These are phyloP conservation scores for Pyricularia sp. DNA, from an alignment of 2,329 filamentous ascomycete species.

Conservation along the genomic window DNA sequence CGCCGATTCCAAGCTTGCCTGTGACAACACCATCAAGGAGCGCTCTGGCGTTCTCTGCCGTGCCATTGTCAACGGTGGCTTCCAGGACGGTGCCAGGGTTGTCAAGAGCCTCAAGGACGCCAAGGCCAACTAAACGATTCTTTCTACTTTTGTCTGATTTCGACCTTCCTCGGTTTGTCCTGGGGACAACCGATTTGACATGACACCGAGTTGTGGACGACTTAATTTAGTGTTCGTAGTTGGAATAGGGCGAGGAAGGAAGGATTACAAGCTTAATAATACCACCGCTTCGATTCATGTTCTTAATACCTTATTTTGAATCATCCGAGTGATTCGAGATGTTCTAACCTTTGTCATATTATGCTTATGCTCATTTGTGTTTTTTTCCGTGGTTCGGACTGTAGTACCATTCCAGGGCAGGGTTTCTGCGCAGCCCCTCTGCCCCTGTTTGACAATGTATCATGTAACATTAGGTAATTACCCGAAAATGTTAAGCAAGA, in stretches of 20 bases:
- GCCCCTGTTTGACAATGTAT: neutral
- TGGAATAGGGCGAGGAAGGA: neutral
- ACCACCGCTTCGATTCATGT: neutral
- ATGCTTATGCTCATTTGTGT: too few species aligned
- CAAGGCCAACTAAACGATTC: neutral
- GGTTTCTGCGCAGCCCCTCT: neutral
- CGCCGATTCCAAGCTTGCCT: neutral
- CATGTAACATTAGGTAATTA: neutral
- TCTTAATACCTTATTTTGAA: neutral
- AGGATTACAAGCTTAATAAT: neutral
- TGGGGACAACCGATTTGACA: neutral
- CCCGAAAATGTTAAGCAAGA: neutral
- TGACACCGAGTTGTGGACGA: neutral
- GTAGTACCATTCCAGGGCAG: too few species aligned
- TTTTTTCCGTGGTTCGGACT: too few species aligned
- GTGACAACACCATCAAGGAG: neutral
- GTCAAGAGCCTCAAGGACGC: neutral
- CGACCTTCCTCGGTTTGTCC: neutral
- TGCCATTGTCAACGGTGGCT: neutral
- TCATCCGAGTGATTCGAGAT: neutral
- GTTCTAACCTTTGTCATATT: neutral
- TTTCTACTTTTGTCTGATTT: neutral
- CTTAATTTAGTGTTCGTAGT: neutral
- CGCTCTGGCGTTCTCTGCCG: constrained; percentile 1
- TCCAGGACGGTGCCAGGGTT: neutral